Base-by-base conservation (phyloP, 2,329 filamentous ascomycete species). In the Huntiella decipiens region DNA sequence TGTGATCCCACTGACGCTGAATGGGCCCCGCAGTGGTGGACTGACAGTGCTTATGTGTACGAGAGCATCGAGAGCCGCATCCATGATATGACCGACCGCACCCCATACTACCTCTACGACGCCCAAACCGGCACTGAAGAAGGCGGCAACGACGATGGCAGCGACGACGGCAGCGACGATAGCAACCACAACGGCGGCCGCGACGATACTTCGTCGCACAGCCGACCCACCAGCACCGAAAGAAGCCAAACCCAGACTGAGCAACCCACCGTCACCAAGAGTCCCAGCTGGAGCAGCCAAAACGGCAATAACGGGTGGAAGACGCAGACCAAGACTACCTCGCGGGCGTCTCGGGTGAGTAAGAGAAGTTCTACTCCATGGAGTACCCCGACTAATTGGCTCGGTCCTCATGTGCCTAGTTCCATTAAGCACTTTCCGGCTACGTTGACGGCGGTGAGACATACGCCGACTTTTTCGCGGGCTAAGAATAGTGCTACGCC, bases 1-100 rank as follows among this genome's bases (percentile, higher is more conserved):
- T 52, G 56, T 35, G 58, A 64, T 45, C 63, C 63, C 10, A 61
- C 63, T 57, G 60, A 63, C 32, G 11, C 48, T 2, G 53, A 54
- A 13, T 65, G 61, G 57, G 51, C 60, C 10, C 22, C 48, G 4
- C 40, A 38, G 16, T 47, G 41, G 40, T 16, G 17, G 1, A 31
- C 46, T n/a, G 35, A 35, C 5, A 22, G 13, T 1, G 44, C 44
- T 4, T 44, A 33, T 13, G 32, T 17, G 28, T 34, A 44, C 16
- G 11, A 28, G 5, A 33, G 17, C n/a, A 41, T 50, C 10, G 44
- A 43, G 12, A 16, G 39, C 17, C 35, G 41, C 13, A 44, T 50
- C 38, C 13, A 36, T 13, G 40, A 44, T 15, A 13, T 50, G 31
- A 46, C 44, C 11, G 28, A 44, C 31, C 37, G 33, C 10, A 47